Evolutionary conservation across 1,284 basidiomycete genomes (phyloP).

Genomic region (Schizophyllum amplum): DNA sequence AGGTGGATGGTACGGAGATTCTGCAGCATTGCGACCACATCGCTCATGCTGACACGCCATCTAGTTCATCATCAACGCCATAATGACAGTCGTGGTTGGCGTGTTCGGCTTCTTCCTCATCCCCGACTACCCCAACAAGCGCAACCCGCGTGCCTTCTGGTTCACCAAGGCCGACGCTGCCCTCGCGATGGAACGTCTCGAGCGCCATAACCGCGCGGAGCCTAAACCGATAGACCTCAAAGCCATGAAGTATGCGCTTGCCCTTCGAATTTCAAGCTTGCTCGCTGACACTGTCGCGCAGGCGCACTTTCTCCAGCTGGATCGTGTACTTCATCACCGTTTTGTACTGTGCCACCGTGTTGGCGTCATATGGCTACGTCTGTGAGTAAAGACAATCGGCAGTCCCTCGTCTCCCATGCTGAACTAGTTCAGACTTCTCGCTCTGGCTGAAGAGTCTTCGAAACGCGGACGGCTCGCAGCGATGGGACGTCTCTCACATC

Average conservation of each 20-base stretch:
- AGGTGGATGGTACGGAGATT: slow-evolving; percentile 7
- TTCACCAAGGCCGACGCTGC: slow-evolving; percentile 9
- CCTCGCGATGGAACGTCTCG: slow-evolving; percentile 11
- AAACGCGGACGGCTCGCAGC: slow-evolving; percentile 10
- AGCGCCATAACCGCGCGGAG: slow-evolving; percentile 8
- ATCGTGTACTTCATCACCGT: slow-evolving; percentile 11
- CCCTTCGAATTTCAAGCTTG: neutral
- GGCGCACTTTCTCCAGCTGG: slow-evolving; percentile 4
- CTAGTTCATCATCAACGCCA: slow-evolving; percentile 10
- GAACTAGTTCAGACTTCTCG: slow-evolving; percentile 6
- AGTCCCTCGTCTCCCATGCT: neutral
- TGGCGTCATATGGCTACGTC: slow-evolving; percentile 11
- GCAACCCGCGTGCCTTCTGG: slow-evolving; percentile 12
- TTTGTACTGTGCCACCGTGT: slow-evolving; percentile 11
- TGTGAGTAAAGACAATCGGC: neutral
- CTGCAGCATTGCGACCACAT: neutral
- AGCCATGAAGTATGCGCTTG: slow-evolving; percentile 2
- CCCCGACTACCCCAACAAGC: slow-evolving; percentile 11
- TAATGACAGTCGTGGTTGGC: slow-evolving; percentile 10
- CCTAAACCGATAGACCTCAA: slow-evolving; percentile 8
- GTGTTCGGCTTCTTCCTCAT: slow-evolving; percentile 7
- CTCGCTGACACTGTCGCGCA: too few relatives aligned
- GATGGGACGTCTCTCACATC: slow-evolving; percentile 10
- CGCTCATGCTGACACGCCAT: neutral
- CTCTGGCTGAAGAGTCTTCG: slow-evolving; percentile 11